Conservation (phyloP, 805 yeast genomes). For the Wickerhamomyces mucosus region DNA sequence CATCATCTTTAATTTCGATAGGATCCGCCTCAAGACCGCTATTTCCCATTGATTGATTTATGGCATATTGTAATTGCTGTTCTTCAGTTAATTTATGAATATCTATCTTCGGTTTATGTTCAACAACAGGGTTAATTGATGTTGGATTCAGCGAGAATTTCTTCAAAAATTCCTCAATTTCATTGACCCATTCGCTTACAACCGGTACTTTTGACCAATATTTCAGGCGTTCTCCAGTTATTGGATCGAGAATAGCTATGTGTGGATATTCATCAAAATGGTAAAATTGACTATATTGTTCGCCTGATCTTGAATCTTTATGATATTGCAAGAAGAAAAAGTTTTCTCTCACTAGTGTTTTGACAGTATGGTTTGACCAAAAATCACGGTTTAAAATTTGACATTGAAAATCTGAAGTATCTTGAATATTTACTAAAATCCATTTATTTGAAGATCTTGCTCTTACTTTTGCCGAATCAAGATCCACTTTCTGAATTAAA, state of each 20-base stretch:
- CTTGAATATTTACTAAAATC: constrained; percentile 85
- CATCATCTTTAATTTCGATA: constrained; percentile 16
- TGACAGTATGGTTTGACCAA: constrained; percentile 68
- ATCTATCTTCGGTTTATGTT: constrained; percentile 50
- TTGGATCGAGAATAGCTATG: constrained; percentile 85
- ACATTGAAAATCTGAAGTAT: constrained; percentile 74
- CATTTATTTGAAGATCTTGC: constrained; percentile 65
- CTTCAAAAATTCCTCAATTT: constrained; percentile 59
- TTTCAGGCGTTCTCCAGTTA: constrained; percentile 85
- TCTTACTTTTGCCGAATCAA: constrained; percentile 63
- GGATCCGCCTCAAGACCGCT: constrained; percentile 13
- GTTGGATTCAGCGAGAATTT: constrained; percentile 56
- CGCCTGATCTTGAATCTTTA: constrained; percentile 66
- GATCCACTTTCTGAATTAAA: constrained; percentile 52
- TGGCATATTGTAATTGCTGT: constrained; percentile 72
- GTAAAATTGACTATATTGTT: constrained; percentile 62
- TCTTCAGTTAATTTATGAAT: constrained; percentile 68
- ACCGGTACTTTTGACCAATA: constrained; percentile 69
- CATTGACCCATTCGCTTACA: constrained; percentile 50
- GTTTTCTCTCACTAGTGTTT: constrained; percentile 50
- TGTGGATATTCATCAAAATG: constrained; percentile 71
- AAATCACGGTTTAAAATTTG: constrained; percentile 89
- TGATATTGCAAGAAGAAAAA: constrained; percentile 85
- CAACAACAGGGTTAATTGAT: constrained; percentile 55
- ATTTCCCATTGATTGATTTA: constrained; percentile 49